These are phyloP conservation scores for Halenospora varia DNA, from an alignment of 495 filamentous ascomycete species.

Conservation along the genomic window DNA sequence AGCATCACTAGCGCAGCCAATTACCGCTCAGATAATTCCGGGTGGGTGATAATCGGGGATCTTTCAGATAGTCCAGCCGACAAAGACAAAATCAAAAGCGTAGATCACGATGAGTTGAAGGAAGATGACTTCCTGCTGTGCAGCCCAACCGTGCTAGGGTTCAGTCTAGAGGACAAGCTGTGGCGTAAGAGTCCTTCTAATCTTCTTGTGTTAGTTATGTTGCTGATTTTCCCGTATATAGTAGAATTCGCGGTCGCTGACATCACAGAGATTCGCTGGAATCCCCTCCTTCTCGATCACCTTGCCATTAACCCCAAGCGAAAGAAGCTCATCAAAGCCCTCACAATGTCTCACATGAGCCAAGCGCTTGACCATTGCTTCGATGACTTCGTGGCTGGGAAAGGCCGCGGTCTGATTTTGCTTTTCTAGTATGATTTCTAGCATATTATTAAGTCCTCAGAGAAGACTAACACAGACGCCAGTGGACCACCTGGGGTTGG, in stretches of 20 bases:
- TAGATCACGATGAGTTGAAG: constrained; percentile 13
- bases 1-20: background rate
- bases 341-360: constrained; percentile 24
- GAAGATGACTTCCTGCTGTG: constrained; percentile 28
- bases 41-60: no score
- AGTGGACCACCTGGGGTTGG: constrained; percentile 32
- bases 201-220: no score
- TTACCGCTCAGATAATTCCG: no score
- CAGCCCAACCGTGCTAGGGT: constrained; percentile 26
- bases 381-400: constrained; percentile 26
- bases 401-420: constrained; percentile 25
- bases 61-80: no score
- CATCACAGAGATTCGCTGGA: constrained; percentile 66
- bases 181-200: no score
- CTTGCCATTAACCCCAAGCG: constrained; percentile 19
- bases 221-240: no score
- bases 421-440: constrained; percentile 15
- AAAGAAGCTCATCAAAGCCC: constrained; percentile 27
- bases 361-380: constrained; percentile 25
- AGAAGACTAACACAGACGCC: constrained; percentile 12
- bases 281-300: constrained; percentile 40
- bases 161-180: constrained; percentile 30
- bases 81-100: background rate
- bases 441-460: constrained; percentile 22
- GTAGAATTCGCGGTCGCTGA: constrained; percentile 60